Base-by-base conservation (phyloP, 495 filamentous ascomycete species). In the Penicillium diatomitis region DNA sequence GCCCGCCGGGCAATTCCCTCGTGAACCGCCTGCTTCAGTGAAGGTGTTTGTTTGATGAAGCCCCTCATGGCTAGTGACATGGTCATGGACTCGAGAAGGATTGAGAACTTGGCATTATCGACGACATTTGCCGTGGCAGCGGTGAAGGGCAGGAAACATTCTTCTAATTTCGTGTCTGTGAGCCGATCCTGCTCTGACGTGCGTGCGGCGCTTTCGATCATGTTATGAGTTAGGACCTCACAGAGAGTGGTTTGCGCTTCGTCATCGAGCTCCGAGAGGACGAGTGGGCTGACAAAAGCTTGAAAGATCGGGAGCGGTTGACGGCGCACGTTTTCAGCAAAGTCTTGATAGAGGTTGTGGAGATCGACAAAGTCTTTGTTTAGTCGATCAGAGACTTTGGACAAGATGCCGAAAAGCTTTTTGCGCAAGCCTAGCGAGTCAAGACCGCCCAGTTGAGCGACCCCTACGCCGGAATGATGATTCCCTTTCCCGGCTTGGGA, bases 21-120 rank as follows among this genome's bases (percentile, higher is more conserved):
- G 51, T 83, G 68, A 10, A 87, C 74, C 0, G 82, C 78, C 2
- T 55, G 49, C 10, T 71, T 62, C 27, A 94, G 56, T 4, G 52
- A 55, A 0, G 61, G 52, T 10, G 73, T 77, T 40, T 77, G 66
- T 20, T 54, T 57, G 6, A 84, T 49, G 49, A 65, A 46, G 0
- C 63, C 52, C 28, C 57, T 55, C 0, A 63, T 56, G 2, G 73
- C 71, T n/a, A 90, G 57, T 4, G 85, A 65, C 39, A 82, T 74
- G 44, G 91, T 52, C 47, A 94, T 61, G 0, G 73, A 73, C 64
- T 98, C 91, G 0, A 96, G 62, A 44, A 87, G 59, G 3, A 96
- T 65, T 4, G 84, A 84, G 32, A 96, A 72, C 64, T 89, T 90
- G 3, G 85, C 82, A 58, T 96, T 96, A 42, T 94, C 87, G 4